Conservation (phyloP, 495 filamentous ascomycete genomes). For the Penicillium turbatum region DNA sequence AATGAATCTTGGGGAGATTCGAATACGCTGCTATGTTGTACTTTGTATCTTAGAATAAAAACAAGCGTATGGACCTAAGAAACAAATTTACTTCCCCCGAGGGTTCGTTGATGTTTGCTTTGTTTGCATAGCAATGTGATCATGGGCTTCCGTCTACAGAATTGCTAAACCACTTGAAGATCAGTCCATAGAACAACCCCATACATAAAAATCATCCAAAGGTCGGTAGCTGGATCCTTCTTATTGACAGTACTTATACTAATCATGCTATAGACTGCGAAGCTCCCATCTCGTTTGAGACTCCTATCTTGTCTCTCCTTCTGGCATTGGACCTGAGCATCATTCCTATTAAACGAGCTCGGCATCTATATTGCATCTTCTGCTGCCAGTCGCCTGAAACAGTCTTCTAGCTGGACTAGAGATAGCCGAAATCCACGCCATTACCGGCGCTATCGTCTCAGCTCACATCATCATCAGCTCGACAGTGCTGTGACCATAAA, state of each 20-base stretch:
- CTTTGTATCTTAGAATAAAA: no score
- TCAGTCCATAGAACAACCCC: not conserved
- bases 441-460: not conserved
- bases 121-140: constrained; percentile 4
- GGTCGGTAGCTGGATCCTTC: not conserved
- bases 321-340: not conserved
- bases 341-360: not conserved
- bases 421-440: not conserved
- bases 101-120: not conserved
- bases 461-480: not conserved
- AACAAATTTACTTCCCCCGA: not conserved
- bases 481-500: not conserved
- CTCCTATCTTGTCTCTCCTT: not conserved
- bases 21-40: no score
- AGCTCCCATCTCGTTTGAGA: not conserved
- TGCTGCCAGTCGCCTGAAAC: not conserved
- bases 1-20: no score
- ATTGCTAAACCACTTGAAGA: not conserved
- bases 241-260: not conserved
- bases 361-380: not conserved
- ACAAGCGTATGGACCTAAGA: not conserved
- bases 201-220: not conserved
- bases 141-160: not conserved
- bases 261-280: not conserved
- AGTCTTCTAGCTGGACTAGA: not conserved